Evolutionary conservation across 2,329 filamentous ascomycete genomes (phyloP).

Genomic region (Alternaria atra): DNA sequence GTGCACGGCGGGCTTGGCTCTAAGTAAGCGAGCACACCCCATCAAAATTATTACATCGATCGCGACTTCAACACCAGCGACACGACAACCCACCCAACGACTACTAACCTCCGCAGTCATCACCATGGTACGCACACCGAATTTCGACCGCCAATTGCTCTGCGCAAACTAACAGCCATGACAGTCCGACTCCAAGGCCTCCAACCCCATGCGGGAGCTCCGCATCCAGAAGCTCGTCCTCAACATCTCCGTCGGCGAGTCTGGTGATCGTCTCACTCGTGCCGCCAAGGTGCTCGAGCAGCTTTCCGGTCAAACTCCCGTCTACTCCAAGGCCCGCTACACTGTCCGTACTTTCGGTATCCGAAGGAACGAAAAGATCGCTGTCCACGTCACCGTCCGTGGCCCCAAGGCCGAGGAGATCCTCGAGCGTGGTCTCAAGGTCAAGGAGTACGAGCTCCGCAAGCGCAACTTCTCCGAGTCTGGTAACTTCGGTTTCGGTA

Average conservation of each 20-base stretch:
- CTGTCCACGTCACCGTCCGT: constrained; percentile 99
- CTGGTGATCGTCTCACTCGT: constrained; percentile 99
- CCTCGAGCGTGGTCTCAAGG: constrained; percentile 99
- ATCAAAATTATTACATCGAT: constrained; percentile 28
- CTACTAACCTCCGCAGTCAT: constrained; percentile 51
- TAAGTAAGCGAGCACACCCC: constrained; percentile 22
- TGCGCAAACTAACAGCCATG: constrained; percentile 33
- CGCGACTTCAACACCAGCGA: constrained; percentile 36
- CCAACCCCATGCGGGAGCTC: constrained; percentile 99
- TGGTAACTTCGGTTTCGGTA: constrained; percentile 96
- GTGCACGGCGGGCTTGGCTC: constrained; percentile 9
- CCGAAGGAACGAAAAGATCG: constrained; percentile 98
- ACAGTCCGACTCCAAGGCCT: constrained; percentile 69
- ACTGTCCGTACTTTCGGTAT: constrained; percentile 99
- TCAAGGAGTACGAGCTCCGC: constrained; percentile 99
- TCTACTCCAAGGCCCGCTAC: constrained; percentile 99
- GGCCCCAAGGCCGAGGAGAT: constrained; percentile 99
- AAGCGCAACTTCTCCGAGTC: constrained; percentile 99
- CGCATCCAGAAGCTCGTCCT: constrained; percentile 99
- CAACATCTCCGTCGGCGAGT: constrained; percentile 99
- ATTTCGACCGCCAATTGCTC: constrained; percentile 7
- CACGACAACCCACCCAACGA: constrained; percentile 41
- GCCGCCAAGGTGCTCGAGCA: constrained; percentile 99
- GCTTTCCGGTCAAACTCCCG: constrained; percentile 98
- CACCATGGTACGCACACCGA: constrained; percentile 49